Conservation (phyloP, 148 eudicot species). For the Rhododendron williamsianum region DNA sequence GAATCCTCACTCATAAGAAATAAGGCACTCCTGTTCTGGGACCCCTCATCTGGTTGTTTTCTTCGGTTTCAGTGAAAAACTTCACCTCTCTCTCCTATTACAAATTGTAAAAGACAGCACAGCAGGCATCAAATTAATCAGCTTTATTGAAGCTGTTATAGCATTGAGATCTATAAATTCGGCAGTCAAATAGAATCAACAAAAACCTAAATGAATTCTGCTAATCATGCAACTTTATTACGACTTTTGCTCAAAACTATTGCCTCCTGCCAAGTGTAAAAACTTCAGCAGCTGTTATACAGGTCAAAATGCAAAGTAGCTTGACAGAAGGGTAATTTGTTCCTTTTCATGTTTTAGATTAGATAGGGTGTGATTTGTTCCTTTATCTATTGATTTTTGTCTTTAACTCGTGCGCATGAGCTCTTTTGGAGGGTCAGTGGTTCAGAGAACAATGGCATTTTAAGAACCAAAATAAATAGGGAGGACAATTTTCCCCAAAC, state of each 20-base stretch:
- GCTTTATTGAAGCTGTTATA: neutral
- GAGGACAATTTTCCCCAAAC: neutral
- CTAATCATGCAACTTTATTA: slow-evolving; percentile 2
- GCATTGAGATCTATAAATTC: neutral
- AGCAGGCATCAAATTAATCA: neutral
- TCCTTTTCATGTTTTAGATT: neutral
- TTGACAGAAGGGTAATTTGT: neutral
- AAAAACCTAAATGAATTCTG: neutral
- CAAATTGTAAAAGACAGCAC: slow-evolving; percentile 4
- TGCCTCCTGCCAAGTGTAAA: neutral
- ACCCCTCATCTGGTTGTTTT: slow-evolving; percentile 99
- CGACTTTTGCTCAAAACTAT: neutral
- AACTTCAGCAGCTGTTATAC: neutral
- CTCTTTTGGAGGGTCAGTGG: neutral
- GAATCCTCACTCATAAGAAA: slow-evolving; percentile 55
- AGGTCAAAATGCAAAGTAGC: neutral
- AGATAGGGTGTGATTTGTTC: neutral
- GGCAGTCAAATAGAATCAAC: neutral
- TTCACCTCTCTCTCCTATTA: slow-evolving; percentile 94
- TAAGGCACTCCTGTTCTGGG: slow-evolving; percentile 98
- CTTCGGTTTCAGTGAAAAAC: slow-evolving; percentile 97
- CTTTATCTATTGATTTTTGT: neutral
- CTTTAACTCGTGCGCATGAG: neutral
- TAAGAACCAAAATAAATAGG: neutral
- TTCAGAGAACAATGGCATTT: neutral